These are phyloP conservation scores for Apiospora aurea DNA, from an alignment of 2,329 filamentous ascomycete genomes.

Conservation along the genomic window DNA sequence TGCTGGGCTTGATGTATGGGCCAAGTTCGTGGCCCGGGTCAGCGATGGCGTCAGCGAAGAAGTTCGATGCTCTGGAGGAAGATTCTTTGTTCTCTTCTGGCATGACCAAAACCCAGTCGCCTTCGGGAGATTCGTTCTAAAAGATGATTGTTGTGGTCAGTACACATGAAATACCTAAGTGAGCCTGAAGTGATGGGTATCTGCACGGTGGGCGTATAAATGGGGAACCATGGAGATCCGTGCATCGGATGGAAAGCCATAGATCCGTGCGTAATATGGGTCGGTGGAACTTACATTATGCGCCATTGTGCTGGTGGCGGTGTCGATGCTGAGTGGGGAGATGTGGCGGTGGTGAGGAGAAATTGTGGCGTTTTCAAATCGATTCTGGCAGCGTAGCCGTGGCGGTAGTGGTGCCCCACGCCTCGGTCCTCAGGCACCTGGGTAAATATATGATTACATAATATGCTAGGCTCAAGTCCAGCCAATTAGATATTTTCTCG, in stretches of 20 bases:
- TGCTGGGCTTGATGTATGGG: background rate
- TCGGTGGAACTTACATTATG: background rate
- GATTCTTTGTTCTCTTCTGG: background rate
- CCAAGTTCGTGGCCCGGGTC: conserved; percentile 17
- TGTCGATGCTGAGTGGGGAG: background rate
- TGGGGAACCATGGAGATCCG: background rate
- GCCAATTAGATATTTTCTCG: conserved; percentile 14
- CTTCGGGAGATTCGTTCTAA: background rate
- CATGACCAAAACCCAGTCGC: background rate
- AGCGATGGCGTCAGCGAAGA: conserved; percentile 24
- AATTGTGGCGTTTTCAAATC: background rate
- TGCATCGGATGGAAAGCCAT: background rate
- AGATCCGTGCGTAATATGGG: background rate
- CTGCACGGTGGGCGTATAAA: conserved; percentile 5
- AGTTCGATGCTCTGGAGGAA: background rate
- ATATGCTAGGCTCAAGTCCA: background rate
- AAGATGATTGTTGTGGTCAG: background rate
- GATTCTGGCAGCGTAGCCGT: background rate
- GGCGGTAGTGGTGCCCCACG: background rate
- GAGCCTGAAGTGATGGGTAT: background rate
- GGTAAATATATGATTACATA: background rate
- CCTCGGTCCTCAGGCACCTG: too few species aligned
- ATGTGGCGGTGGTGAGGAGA: background rate
- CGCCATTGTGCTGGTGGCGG: background rate
- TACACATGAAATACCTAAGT: background rate